Evolutionary conservation across 2,329 filamentous ascomycete species (phyloP), one percentile per base, ranked within the genome.

Genomic region (Zymoseptoria ardabiliae): DNA sequence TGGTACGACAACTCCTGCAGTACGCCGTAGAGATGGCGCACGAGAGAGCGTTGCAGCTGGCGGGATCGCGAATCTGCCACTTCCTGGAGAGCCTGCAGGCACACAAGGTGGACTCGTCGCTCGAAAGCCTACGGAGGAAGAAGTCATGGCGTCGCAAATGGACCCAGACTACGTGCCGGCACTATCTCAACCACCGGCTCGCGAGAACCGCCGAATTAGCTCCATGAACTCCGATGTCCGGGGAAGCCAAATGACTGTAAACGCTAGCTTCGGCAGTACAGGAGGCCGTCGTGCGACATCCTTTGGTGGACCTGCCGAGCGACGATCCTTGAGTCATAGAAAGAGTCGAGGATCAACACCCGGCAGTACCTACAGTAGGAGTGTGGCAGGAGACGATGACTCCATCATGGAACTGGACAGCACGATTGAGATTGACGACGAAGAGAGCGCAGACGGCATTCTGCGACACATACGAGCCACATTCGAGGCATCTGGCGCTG

Each of bases 121-220:
- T 5, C 67, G 69, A n/a, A 71, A 69, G 52, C 60, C 62, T 10
- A 71, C 66, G 9, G 77, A 78, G 19, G 78, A 80, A 62, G 75
- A 77, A 57, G 75, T 70, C 7, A 77, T 81, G 67, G 77, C 76
- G 10, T 79, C 77, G 6, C 78, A 78, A 55, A 73, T 81, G 57
- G 79, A 81, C 60, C 78, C 78, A 19, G 78, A 79, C 55, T 79
- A 73, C 55, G 73, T 76, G 49, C 69, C 72, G 58, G 57, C 55
- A n/a, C 59, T 58, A 9, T 77, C 81, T 30, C 79, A 81, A 53
- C 80, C 81, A 19, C 52, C 65, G 23, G 74, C 75, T n/a, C 82
- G 81, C 63, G 81, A 84, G 50, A 85, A 83, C n/a, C 85, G 94
- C 50, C 85, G 94, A 55, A 88, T 97, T 23, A 99, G 94, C 76